phyloP scores from a whole-genome alignment of 179 eudicot genomes.

The Silene noctiflora region DNA sequence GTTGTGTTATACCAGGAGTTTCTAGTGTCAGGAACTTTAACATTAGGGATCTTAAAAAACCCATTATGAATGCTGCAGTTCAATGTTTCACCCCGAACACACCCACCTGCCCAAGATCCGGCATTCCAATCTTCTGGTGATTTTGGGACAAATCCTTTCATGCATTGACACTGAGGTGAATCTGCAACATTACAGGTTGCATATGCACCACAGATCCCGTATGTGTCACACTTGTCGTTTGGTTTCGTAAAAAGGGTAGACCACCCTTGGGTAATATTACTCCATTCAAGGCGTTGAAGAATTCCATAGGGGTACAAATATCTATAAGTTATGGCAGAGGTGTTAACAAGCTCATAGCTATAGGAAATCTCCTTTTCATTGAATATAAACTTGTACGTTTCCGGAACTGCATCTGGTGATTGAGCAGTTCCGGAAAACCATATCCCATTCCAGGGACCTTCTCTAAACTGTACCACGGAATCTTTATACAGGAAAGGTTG shows the following conservation, averaged over 20 bases:
- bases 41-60: conserved; percentile 13
- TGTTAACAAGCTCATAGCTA: conserved; percentile 16
- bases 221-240: conserved; percentile 20
- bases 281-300: conserved; percentile 20
- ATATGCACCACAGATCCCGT: conserved; percentile 22
- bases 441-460: conserved; percentile 27
- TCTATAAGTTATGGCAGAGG: conserved; percentile 13
- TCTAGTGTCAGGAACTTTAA: conserved; percentile 21
- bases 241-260: conserved; percentile 10
- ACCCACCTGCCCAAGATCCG: conserved; percentile 19
- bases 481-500: conserved; percentile 21
- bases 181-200: conserved; percentile 16
- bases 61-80: conserved; percentile 10
- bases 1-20: conserved; percentile 22
- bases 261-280: conserved; percentile 24
- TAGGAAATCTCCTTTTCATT: conserved; percentile 16
- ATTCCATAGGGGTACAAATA: conserved; percentile 13
- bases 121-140: conserved; percentile 12
- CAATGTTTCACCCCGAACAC: conserved; percentile 13
- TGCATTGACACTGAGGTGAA: conserved; percentile 19
- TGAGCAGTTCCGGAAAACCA: conserved; percentile 20
- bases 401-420: neutral
- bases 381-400: conserved; percentile 16
- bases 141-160: conserved; percentile 22
- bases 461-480: conserved; percentile 8